Base-by-base conservation (phyloP, 441 rosid genomes). In the Gossypium armourianum region DNA sequence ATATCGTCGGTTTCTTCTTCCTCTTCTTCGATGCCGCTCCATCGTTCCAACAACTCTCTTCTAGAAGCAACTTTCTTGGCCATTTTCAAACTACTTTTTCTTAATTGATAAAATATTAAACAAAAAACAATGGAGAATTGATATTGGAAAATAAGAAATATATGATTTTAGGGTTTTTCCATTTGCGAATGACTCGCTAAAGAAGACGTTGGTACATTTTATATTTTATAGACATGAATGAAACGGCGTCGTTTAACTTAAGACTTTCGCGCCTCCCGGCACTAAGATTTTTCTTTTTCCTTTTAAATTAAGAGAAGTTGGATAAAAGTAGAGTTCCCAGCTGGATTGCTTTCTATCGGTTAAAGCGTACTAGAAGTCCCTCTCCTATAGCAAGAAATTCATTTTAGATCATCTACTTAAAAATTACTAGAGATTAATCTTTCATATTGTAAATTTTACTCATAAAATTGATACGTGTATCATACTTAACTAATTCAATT, bases 1-100 rank as follows among this genome's bases (percentile, higher is more conserved):
- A 61, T 62, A 52, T 80, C 85, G 28, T 80, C 87, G 74, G 73
- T 72, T 19, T 74, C 85, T 50, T 87, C 90, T 75, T 86, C 97
- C 71, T 87, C 93, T 72, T 88, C 93, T 80, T 94, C 89, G 75
- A 94, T 88, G 76, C 75, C 81, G 58, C 90, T 84, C 99, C 96
- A 89, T 70, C 90, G 84, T 63, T 84, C 85, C 72, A 89, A 78
- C 49, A 94, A 79, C 72, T 82, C 89, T 73, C 74, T 76, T 77
- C 84, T 83, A 16, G 86, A 78, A 52, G 77, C 71, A 63, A 72
- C 71, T 70, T 65, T 80, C 62, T 76, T 79, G 66, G 77, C 53
- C 93, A 86, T 90, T 58, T 32, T 58, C 57, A 19, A 55, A n/a
- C 23, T 29, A 26, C 9, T 47, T 13, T 50, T 47, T 47, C 43